Evolutionary conservation across 2,329 filamentous ascomycete genomes (phyloP).

Genomic region (Fusarium mundagurra): DNA sequence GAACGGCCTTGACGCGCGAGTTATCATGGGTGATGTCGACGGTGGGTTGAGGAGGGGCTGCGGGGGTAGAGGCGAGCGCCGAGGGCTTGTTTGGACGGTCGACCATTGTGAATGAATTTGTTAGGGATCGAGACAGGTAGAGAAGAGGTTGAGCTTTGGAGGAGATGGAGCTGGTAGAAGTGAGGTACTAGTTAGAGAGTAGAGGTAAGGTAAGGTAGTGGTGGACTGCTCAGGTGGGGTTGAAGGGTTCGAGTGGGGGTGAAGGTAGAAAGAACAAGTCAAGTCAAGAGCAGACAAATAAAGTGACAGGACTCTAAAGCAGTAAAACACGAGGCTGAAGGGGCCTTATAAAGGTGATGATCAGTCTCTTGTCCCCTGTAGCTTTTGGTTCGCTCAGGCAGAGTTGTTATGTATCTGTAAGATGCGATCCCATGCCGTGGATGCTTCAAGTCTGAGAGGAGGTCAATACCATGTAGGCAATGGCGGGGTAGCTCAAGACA

Average conservation of each 20-base stretch:
- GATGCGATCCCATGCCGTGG: background rate
- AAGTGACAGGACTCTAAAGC: background rate
- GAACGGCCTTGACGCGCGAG: conserved; percentile 77
- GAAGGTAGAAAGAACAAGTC: background rate
- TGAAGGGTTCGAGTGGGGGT: conserved; percentile 32
- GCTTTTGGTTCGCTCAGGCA: background rate
- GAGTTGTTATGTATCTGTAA: conserved; percentile 15
- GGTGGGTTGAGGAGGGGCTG: conserved; percentile 77
- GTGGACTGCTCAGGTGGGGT: conserved; percentile 33
- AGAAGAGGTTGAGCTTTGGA: background rate
- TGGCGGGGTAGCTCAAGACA: conserved; percentile 33
- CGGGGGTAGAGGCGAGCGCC: conserved; percentile 78
- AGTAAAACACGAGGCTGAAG: background rate
- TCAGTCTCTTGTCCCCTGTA: background rate
- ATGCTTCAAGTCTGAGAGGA: conserved; percentile 24
- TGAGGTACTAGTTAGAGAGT: background rate
- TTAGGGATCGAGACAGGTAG: background rate
- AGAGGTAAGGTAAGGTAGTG: conserved; percentile 4
- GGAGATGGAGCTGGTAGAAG: conserved; percentile 14
- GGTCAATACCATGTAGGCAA: conserved; percentile 15
- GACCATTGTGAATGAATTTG: conserved; percentile 63
- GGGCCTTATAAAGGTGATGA: background rate
- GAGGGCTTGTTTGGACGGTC: conserved; percentile 87
- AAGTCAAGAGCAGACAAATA: background rate
- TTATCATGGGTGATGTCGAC: conserved; percentile 79